Evolutionary conservation across 2,329 filamentous ascomycete genomes (phyloP).

Genomic region (Neonectria magnoliae): DNA sequence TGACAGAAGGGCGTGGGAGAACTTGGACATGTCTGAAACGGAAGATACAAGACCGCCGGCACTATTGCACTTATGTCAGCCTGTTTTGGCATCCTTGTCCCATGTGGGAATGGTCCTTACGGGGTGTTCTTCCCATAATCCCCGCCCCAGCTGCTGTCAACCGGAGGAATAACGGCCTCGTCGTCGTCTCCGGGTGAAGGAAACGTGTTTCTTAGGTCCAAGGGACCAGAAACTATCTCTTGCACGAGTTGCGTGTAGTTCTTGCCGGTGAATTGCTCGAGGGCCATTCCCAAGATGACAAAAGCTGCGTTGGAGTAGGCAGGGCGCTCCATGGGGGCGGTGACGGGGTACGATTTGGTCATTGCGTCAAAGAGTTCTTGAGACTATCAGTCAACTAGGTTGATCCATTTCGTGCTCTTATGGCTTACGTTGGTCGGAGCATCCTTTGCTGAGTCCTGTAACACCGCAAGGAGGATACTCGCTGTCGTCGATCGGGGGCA

Average conservation of each 20-base stretch:
- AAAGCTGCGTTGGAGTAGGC: slow-evolving; percentile 56
- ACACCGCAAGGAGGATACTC: slow-evolving; percentile 52
- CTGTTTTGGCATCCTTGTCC: background rate
- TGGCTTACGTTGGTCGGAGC: slow-evolving; percentile 45
- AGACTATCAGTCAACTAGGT: background rate
- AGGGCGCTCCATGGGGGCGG: slow-evolving; percentile 45
- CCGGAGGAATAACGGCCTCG: slow-evolving; percentile 47
- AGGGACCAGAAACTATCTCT: slow-evolving; percentile 28
- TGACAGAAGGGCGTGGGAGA: slow-evolving; percentile 44
- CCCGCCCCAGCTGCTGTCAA: slow-evolving; percentile 46
- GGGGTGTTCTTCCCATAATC: slow-evolving; percentile 48
- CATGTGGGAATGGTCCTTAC: slow-evolving; percentile 31
- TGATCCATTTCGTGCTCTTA: background rate
- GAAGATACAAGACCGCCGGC: slow-evolving; percentile 50
- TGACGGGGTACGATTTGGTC: slow-evolving; percentile 43
- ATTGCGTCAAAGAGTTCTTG: slow-evolving; percentile 50
- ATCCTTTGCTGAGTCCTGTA: slow-evolving; percentile 46
- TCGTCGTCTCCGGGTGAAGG: slow-evolving; percentile 44
- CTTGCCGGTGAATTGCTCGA: slow-evolving; percentile 45
- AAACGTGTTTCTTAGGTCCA: slow-evolving; percentile 33
- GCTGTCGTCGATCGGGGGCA: slow-evolving; percentile 47
- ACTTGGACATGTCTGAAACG: slow-evolving; percentile 44
- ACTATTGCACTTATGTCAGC: slow-evolving; percentile 28
- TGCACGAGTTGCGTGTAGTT: slow-evolving; percentile 42
- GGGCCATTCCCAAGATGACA: slow-evolving; percentile 47